Percentiles rank a stretch among this genome's conserved stretches.
These are phyloP conservation scores for Puccinia coronata DNA, from an alignment of 1,284 basidiomycete species.

Conservation along the genomic window DNA sequence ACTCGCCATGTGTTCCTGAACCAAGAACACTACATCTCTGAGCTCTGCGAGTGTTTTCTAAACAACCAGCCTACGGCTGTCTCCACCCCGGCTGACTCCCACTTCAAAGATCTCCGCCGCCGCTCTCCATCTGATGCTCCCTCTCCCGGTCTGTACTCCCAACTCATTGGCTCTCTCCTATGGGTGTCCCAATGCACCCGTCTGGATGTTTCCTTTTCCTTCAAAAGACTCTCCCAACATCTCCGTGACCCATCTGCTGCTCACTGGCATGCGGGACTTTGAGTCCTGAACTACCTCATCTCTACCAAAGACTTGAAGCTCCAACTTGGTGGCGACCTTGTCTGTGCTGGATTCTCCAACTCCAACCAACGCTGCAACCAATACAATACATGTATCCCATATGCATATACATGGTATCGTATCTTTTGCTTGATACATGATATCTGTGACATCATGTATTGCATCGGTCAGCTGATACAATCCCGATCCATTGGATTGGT, in stretches of 20 bases:
- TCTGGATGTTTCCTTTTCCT: not conserved
- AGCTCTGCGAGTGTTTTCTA: not conserved
- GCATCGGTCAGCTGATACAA: too few species aligned
- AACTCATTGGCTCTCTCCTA: not conserved
- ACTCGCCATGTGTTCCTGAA: not conserved
- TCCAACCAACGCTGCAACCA: too few species aligned
- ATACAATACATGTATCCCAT: too few species aligned
- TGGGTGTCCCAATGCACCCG: conserved; percentile 1
- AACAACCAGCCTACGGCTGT: not conserved
- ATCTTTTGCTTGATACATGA: too few species aligned
- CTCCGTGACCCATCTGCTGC: not conserved
- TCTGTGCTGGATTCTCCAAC: not conserved
- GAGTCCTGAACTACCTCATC: too few species aligned
- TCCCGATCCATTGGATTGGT: too few species aligned
- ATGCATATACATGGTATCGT: too few species aligned
- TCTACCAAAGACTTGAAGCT: not conserved
- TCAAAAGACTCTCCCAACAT: not conserved
- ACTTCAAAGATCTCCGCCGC: not conserved
- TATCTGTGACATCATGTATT: too few species aligned
- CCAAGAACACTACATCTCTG: not conserved
- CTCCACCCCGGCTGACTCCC: not conserved
- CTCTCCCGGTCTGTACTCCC: not conserved
- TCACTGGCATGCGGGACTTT: too few species aligned
- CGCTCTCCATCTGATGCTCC: too few species aligned
- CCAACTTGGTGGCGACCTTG: not conserved